Conservation (phyloP, 2,329 filamentous ascomycete genomes). For the Cordyceps cateniannulata region DNA sequence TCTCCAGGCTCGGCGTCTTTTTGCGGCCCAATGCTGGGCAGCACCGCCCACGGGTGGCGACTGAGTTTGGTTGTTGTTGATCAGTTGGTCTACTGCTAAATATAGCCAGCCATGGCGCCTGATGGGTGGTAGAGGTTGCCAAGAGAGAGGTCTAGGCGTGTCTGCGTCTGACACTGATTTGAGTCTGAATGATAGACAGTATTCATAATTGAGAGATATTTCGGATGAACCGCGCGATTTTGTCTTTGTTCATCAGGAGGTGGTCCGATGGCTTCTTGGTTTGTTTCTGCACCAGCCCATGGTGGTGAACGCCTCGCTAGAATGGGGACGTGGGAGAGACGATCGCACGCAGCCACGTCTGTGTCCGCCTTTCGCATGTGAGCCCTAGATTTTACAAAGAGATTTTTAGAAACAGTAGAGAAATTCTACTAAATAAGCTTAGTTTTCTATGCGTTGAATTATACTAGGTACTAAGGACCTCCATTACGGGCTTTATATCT, state of each 20-base stretch:
- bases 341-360: slow-evolving; percentile 9
- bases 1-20: neutral
- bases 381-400: no score
- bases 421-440: no score
- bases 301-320: neutral
- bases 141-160: neutral
- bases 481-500: no score
- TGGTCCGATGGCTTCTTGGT: neutral
- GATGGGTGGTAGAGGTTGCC: neutral
- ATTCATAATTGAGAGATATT: neutral
- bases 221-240: neutral
- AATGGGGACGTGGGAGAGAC: neutral
- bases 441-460: no score
- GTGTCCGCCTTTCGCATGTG: slow-evolving; percentile 4
- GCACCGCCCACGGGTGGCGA: neutral
- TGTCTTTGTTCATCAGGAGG: neutral
- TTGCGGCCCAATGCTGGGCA: slow-evolving; percentile 6
- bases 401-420: no score
- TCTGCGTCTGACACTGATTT: neutral
- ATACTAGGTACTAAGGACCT: no score
- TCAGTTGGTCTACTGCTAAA: neutral
- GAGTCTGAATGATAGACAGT: neutral
- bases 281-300: neutral
- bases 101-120: neutral
- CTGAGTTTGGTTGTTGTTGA: neutral